Percentiles rank a stretch among this genome's conserved stretches.
phyloP scores from a whole-genome alignment of 2,329 filamentous ascomycete species.

The Epicoccum nigrum region DNA sequence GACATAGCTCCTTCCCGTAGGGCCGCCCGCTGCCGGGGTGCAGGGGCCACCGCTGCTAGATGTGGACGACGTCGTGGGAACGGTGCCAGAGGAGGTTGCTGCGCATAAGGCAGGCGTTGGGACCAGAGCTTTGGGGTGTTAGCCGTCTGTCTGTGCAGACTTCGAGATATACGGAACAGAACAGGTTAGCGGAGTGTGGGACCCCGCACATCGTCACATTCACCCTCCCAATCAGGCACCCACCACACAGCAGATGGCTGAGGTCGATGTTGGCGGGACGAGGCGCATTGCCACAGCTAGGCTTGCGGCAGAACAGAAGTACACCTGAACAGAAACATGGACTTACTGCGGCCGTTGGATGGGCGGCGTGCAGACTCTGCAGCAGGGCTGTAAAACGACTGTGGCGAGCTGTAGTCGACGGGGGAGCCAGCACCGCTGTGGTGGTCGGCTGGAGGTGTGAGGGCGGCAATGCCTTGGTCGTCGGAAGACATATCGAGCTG shows the following conservation, averaged over 20 bases:
- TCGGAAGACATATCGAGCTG: conserved; percentile 25
- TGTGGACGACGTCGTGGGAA: conserved; percentile 33
- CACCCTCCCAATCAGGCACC: not conserved
- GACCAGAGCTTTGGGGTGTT: conserved; percentile 12
- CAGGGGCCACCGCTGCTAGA: conserved; percentile 31
- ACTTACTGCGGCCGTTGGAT: conserved; percentile 29
- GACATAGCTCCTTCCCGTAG: conserved; percentile 45
- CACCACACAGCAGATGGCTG: not conserved
- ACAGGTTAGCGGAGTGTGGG: conserved; percentile 9
- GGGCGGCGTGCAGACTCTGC: conserved; percentile 23
- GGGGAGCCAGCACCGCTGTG: conserved; percentile 23
- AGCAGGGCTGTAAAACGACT: conserved; percentile 14
- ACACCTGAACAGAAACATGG: conserved; percentile 8
- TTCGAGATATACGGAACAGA: conserved; percentile 9
- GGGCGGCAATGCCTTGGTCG: conserved; percentile 21
- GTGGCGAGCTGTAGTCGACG: conserved; percentile 21
- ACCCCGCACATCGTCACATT: conserved; percentile 12
- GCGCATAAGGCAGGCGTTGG: conserved; percentile 15
- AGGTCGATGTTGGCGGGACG: not conserved
- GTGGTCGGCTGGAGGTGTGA: conserved; percentile 20
- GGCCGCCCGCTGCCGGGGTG: conserved; percentile 42
- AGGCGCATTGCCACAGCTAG: conserved; percentile 1
- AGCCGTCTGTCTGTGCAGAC: conserved; percentile 12
- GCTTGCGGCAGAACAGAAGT: conserved; percentile 14
- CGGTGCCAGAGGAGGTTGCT: conserved; percentile 18